Evolutionary conservation across 2,329 filamentous ascomycete species (phyloP).

Genomic region (Nigrograna mackinnonii): DNA sequence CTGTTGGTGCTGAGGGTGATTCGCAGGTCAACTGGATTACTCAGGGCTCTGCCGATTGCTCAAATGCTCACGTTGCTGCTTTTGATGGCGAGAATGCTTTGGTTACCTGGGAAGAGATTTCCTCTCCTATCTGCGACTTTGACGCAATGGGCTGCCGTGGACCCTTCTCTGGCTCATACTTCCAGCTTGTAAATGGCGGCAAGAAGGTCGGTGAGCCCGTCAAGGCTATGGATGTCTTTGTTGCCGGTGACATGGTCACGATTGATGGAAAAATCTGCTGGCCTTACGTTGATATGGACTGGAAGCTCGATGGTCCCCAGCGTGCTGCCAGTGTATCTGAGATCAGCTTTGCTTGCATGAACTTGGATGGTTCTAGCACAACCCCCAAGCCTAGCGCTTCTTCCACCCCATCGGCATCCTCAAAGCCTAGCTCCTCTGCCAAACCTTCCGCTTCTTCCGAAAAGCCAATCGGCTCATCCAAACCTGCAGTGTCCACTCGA

Average conservation of each 20-base stretch:
- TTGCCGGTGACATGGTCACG: conserved; percentile 66
- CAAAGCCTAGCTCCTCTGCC: not conserved
- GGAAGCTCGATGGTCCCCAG: conserved; percentile 48
- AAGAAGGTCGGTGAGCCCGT: conserved; percentile 56
- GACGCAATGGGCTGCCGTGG: conserved; percentile 64
- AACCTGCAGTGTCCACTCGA: no score
- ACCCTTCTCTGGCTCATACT: conserved; percentile 62
- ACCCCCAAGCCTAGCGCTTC: conserved; percentile 9
- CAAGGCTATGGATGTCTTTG: conserved; percentile 57
- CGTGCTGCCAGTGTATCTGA: conserved; percentile 36
- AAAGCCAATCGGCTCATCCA: no score
- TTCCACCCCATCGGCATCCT: conserved; percentile 9
- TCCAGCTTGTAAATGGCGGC: conserved; percentile 61
- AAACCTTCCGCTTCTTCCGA: no score
- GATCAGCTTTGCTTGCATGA: conserved; percentile 60
- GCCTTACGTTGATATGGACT: conserved; percentile 62
- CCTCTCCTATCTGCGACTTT: conserved; percentile 57
- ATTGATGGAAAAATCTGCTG: conserved; percentile 65
- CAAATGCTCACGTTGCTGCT: conserved; percentile 62
- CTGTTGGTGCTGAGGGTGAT: conserved; percentile 60
- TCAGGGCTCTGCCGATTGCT: conserved; percentile 55
- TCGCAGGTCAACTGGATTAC: conserved; percentile 65
- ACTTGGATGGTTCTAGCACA: conserved; percentile 16
- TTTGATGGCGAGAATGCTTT: conserved; percentile 58
- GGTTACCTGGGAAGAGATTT: conserved; percentile 65